Evolutionary conservation across 345 rosid species (phyloP), one percentile per base, ranked within the genome.

Genomic region (Linum tenue): DNA sequence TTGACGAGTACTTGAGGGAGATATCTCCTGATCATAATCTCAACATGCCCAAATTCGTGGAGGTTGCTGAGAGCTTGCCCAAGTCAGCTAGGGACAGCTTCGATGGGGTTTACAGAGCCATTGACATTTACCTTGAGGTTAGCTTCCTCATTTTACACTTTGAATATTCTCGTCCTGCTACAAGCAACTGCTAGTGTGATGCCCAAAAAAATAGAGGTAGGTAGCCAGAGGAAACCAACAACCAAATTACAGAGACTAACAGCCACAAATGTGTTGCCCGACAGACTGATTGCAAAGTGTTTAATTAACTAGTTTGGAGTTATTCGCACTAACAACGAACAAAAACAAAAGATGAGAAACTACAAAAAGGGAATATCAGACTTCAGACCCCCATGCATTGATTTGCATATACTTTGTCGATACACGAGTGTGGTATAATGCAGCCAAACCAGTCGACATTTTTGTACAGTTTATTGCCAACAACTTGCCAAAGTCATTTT

Each of bases 121-220:
- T 90, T 68, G 94, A 90, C 61, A 81, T 84, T 74, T 90, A 79
- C 77, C 88, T 87, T 31, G 80, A 85, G 90, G 97, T 85, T 50
- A 80, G 72, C 39, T 40, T 6, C 53, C 41, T 39, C 41, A 3
- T 61, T 57, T 53, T 22, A 22, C 31, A 31, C 62, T 7, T 37
- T 7, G 11, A 15, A n/a, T 10, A 67, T 64, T 6, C 3, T 6
- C 22, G 22, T 12, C 43, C 59, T 31, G 44, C n/a, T n/a, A n/a
- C 64, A 10, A 16, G 57, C 63, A 4, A 7, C 59, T 37, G 17
- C n/a, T 37, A 50, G 5, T 44, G 48, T 60, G 53, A 48, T 3
- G 11, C 14, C 53, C 9, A 2, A 48, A 48, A n/a, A 2, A 48
- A 48, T 48, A 1, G 15, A 48, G 14, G 14, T 9, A 12, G 3